These are phyloP conservation scores for Quercus rubra DNA, from an alignment of 306 rosid species.

Conservation along the genomic window DNA sequence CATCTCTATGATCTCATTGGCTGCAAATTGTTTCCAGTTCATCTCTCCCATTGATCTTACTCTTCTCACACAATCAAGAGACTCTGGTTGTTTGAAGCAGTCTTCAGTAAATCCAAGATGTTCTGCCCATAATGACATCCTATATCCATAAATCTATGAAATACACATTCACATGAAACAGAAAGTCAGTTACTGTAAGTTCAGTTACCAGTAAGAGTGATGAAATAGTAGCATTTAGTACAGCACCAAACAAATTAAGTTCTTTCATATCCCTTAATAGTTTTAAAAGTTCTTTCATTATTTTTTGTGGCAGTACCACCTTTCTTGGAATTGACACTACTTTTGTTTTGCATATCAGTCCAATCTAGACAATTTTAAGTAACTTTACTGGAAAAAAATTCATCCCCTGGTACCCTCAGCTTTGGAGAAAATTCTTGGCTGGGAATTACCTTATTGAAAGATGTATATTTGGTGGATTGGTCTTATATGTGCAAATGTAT, in stretches of 20 bases:
- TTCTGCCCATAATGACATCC: conserved; percentile 99
- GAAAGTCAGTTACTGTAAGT: neutral
- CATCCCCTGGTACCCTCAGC: neutral
- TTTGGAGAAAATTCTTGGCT: too few species aligned
- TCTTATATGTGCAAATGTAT: too few species aligned
- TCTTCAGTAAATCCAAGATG: conserved; percentile 67
- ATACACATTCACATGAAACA: conserved; percentile 14
- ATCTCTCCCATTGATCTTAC: conserved; percentile 62
- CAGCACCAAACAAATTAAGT: neutral
- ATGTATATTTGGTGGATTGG: too few species aligned
- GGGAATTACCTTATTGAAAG: too few species aligned
- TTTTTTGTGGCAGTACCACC: neutral
- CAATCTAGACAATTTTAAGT: neutral
- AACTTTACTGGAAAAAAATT: neutral
- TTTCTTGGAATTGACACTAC: neutral
- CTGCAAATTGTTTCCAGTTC: conserved; percentile 82
- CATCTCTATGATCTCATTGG: conserved; percentile 71
- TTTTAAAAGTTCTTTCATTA: neutral
- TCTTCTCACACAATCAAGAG: conserved; percentile 80
- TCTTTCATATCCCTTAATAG: neutral
- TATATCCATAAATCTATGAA: conserved; percentile 74
- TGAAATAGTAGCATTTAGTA: neutral
- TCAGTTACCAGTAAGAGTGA: neutral
- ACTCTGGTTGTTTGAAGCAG: conserved; percentile 72
- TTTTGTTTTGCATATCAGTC: neutral